Evolutionary conservation across 352 stramenopile genomes (phyloP), one percentile per base, ranked within the genome.

Genomic region (Globisporangium ultimum): DNA sequence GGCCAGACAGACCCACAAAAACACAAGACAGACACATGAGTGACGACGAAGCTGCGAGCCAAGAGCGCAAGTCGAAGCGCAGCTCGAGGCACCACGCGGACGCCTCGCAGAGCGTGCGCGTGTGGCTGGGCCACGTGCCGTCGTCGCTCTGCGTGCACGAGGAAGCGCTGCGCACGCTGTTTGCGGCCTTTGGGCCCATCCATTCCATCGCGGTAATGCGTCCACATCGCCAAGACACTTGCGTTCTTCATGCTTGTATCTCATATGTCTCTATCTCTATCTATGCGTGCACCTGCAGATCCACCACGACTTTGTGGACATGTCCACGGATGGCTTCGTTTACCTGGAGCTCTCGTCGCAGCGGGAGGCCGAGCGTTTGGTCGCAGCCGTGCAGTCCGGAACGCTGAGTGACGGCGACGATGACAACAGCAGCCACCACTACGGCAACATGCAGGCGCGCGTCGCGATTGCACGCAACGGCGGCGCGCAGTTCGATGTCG

Each of bases 291-390:
- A 5, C 28, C 10, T 8, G 17, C 40, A 90, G 80, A 76, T 89
- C 45, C 77, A 88, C 41, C 80, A 90, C 62, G 80, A 92, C 40
- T 83, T 80, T 36, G 50, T 84, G 20, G 78, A 86, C 53, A 83
- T 79, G 65, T 67, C 72, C 14, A 63, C 66, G 0, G 67, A 84
- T 47, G 83, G 83, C 46, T 92, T 89, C 74, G 65, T 90, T 52
- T 92, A 84, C 62, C 59, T 92, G 49, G 64, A 74, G 59, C 88
- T 78, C 51, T 40, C 63, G 12, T 71, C 73, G 9, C 68, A 64
- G 49, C 43, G 56, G 13, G 77, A 63, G 15, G 83, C 83, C 4
- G 46, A 71, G 14, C 36, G 61, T 13, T 75, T 73, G 9, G 56
- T 89, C 1, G 55, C 62, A 20, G 80, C 77, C 20, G 68, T 84